These are phyloP conservation scores for Nothophoma quercina DNA, from an alignment of 2,329 filamentous ascomycete species.

Conservation along the genomic window DNA sequence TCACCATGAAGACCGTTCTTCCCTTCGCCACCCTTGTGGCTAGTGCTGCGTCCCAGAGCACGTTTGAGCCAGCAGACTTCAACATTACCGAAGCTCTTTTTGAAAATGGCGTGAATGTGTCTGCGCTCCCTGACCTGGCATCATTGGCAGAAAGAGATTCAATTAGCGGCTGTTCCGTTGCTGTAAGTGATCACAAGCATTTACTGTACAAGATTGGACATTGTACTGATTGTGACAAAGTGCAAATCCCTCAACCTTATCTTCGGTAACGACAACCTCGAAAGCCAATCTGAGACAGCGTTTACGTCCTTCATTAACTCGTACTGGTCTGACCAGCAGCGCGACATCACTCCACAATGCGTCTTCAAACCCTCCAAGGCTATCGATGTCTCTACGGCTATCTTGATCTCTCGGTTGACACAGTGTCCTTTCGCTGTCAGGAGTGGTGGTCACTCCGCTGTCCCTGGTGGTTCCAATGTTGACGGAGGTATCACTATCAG, in stretches of 20 bases:
- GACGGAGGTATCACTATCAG: slow-evolving; percentile 54
- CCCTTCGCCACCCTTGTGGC: neutral
- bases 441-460: slow-evolving; percentile 54
- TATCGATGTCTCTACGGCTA: slow-evolving; percentile 21
- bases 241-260: slow-evolving; percentile 28
- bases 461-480: slow-evolving; percentile 52
- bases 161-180: slow-evolving; percentile 21
- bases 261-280: slow-evolving; percentile 25
- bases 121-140: slow-evolving; percentile 21
- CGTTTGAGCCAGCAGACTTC: slow-evolving; percentile 25
- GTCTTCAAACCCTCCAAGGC: slow-evolving; percentile 26
- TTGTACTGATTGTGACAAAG: slow-evolving; percentile 17
- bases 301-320: slow-evolving; percentile 28
- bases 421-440: slow-evolving; percentile 53
- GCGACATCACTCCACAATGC: slow-evolving; percentile 20
- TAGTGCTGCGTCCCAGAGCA: neutral
- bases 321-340: slow-evolving; percentile 29
- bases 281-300: slow-evolving; percentile 16
- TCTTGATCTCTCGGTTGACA: slow-evolving; percentile 25
- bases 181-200: slow-evolving; percentile 21
- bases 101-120: slow-evolving; percentile 26
- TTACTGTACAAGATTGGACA: neutral
- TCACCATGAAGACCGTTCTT: slow-evolving; percentile 2
- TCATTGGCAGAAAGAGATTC: slow-evolving; percentile 1
- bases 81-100: slow-evolving; percentile 31